Evolutionary conservation across 768 basidiomycete species (phyloP).

Genomic region (Lentinula guzmanii): DNA sequence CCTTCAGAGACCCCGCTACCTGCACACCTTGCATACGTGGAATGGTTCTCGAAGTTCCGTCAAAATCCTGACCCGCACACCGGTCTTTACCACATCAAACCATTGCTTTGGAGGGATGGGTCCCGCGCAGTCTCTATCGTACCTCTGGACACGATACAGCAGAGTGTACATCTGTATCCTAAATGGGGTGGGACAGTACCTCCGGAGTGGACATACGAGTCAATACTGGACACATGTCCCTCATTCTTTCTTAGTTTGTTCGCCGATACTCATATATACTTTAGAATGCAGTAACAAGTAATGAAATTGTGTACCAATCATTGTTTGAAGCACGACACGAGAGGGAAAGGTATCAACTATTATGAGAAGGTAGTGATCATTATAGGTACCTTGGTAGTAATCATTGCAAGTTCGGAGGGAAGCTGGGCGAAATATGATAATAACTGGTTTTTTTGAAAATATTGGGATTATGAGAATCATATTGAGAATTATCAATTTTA

Average conservation of each 20-base stretch:
- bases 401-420: too few relatives aligned
- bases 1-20: background rate
- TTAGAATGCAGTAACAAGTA: background rate
- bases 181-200: background rate
- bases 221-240: background rate
- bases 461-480: too few relatives aligned
- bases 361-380: too few relatives aligned
- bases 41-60: background rate
- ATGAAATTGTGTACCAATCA: too few relatives aligned
- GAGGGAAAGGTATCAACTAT: too few relatives aligned
- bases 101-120: background rate
- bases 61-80: background rate
- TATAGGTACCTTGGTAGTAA: too few relatives aligned
- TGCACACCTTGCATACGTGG: background rate
- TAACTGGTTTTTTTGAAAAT: too few relatives aligned
- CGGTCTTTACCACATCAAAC: background rate
- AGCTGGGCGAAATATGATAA: too few relatives aligned
- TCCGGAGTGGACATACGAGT: background rate
- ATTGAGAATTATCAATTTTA: too few relatives aligned
- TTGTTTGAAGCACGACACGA: too few relatives aligned
- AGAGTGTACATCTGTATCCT: background rate
- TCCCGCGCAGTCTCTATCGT: background rate
- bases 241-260: background rate
- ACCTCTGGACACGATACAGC: background rate
- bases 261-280: background rate